Evolutionary conservation across 2,329 filamentous ascomycete genomes (phyloP), one percentile per base, ranked within the genome.

Genomic region (Talaromyces funiculosus): DNA sequence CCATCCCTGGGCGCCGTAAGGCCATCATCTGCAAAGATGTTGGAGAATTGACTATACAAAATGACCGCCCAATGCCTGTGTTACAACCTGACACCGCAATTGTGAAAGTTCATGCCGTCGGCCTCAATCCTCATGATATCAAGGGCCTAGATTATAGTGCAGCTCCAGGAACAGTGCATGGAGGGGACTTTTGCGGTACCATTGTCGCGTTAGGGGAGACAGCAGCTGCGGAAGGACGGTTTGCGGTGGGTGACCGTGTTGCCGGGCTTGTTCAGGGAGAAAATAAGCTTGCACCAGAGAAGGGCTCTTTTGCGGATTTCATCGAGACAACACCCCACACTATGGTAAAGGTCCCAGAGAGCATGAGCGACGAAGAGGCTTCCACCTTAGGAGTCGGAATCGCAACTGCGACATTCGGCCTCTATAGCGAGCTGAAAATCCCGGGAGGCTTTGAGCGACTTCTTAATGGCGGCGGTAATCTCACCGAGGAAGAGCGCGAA

Each of bases 231-330:
- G 22, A 26, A 26, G 37, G 26, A 14, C n/a, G 37, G 3, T 66
- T 69, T 37, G 51, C 62, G 18, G 56, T 68, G 1, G 74, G 74
- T 12, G 73, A 77, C 61, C 65, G 68, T 5, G 71, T 77, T 3
- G 68, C 64, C 18, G 75, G 75, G 2, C 59, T 67, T 9, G 68
- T 67, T 2, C 65, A 72, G 14, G 74, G 73, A 9, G 66, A 63
- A 40, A 71, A 75, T 42, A 53, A 55, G 2, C 43, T 66, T 14
- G 61, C 66, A 24, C 65, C 67, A 1, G 59, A 69, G 1, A 64
- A 65, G 18, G 75, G 75, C 9, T 65, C 71, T 1, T 77, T 77
- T 61, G 71, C 72, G 8, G 70, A 77, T 53, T 76, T 76, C 58
- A 64, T 72, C 18, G 61, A 66, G 4, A 67, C 66, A 18, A 65